Evolutionary conservation across 1,284 basidiomycete genomes (phyloP).

Genomic region (Paramarasmius palmivorus): DNA sequence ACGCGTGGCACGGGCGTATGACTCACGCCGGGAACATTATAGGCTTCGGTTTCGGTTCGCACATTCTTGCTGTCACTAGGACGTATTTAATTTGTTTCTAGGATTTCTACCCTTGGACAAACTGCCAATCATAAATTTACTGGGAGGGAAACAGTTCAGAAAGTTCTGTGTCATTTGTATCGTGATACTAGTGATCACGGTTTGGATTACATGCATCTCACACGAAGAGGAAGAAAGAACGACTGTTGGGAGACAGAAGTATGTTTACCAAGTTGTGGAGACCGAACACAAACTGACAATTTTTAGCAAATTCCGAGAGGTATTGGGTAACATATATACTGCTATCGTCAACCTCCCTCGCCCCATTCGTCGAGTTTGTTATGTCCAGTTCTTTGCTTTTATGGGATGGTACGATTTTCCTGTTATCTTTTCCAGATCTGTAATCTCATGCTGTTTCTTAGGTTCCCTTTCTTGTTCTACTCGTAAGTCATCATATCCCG

Average conservation of each 20-base stretch:
- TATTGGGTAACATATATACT: slow-evolving; percentile 74
- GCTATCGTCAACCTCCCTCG: slow-evolving; percentile 78
- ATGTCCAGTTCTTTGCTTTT: slow-evolving; percentile 88
- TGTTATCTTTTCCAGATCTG: slow-evolving; percentile 1
- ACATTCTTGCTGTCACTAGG: background rate
- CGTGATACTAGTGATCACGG: slow-evolving; percentile 76
- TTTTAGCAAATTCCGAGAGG: slow-evolving; percentile 54
- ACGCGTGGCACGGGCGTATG: slow-evolving; percentile 99
- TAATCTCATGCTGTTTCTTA: slow-evolving; percentile 24
- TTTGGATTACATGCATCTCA: slow-evolving; percentile 84
- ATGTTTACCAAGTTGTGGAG: slow-evolving; percentile 6
- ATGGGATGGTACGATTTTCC: slow-evolving; percentile 78
- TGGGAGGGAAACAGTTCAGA: slow-evolving; percentile 95
- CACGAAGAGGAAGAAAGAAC: slow-evolving; percentile 76
- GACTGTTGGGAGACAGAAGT: slow-evolving; percentile 40
- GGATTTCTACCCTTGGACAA: slow-evolving; percentile 85
- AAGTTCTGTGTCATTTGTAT: slow-evolving; percentile 92
- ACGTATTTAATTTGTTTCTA: slow-evolving; percentile 23
- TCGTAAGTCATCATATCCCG: slow-evolving; percentile 47
- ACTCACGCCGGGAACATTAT: slow-evolving; percentile 93
- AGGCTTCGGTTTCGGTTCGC: slow-evolving; percentile 84
- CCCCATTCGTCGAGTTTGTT: slow-evolving; percentile 86
- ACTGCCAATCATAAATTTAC: slow-evolving; percentile 70
- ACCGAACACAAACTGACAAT: background rate
- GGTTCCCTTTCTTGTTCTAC: slow-evolving; percentile 96